phyloP scores from a whole-genome alignment of 495 filamentous ascomycete genomes.

The Aspergillus saccharolyticus region DNA sequence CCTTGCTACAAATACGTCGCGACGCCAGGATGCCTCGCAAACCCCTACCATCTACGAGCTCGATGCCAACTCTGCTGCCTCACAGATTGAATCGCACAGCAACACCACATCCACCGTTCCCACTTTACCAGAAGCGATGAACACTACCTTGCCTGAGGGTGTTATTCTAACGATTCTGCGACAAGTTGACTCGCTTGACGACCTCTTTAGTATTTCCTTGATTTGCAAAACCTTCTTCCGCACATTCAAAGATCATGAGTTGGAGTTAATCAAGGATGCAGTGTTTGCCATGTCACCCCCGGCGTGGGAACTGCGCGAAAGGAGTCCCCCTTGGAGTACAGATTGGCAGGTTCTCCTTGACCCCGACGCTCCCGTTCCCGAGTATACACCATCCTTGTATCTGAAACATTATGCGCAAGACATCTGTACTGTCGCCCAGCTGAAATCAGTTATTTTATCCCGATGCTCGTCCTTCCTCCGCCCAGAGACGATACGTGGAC shows the following conservation, averaged over 20 bases:
- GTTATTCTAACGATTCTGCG: conserved; percentile 50
- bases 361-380: conserved; percentile 44
- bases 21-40: conserved; percentile 15
- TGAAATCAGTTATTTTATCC: conserved; percentile 56
- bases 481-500: conserved; percentile 51
- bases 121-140: conserved; percentile 24
- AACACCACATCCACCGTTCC: conserved; percentile 5
- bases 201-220: conserved; percentile 53
- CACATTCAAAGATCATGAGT: conserved; percentile 56
- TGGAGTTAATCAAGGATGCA: conserved; percentile 50
- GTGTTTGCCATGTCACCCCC: conserved; percentile 55
- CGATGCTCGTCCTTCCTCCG: conserved; percentile 56
- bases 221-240: conserved; percentile 56
- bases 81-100: conserved; percentile 11
- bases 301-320: conserved; percentile 62
- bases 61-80: conserved; percentile 29
- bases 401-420: conserved; percentile 53
- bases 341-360: conserved; percentile 39
- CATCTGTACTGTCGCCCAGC: conserved; percentile 51
- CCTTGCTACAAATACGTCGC: conserved; percentile 14
- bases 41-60: conserved; percentile 36
- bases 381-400: conserved; percentile 55
- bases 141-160: conserved; percentile 40
- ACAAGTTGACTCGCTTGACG: conserved; percentile 46
- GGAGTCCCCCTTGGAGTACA: conserved; percentile 51